These are phyloP conservation scores for Chlamydomonas sp. DNA, from an alignment of 139 green algal genomes.

Conservation along the genomic window DNA sequence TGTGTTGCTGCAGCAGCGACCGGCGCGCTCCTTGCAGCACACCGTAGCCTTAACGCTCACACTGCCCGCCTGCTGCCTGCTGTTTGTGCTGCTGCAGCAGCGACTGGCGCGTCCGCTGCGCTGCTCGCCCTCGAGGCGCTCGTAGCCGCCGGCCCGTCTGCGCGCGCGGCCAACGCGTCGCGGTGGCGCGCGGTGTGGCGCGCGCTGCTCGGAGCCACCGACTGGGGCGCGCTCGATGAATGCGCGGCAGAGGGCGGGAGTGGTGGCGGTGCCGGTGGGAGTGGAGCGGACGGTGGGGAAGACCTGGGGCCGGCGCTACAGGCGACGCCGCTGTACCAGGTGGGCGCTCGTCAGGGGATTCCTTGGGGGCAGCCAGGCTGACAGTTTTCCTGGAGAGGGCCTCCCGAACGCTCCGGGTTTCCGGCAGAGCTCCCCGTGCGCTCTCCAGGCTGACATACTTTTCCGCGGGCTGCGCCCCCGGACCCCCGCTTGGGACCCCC, in stretches of 20 bases:
- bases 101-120: slow-evolving; percentile 47
- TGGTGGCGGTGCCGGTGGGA: not conserved
- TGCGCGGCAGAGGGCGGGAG: not conserved
- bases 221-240: slow-evolving; percentile 13
- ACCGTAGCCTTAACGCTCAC: too few species aligned
- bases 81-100: too few species aligned
- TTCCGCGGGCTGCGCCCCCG: too few species aligned
- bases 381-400: too few species aligned
- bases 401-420: too few species aligned
- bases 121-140: slow-evolving; percentile 34
- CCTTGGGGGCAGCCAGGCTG: too few species aligned
- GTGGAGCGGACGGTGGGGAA: not conserved
- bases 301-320: not conserved
- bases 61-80: too few species aligned
- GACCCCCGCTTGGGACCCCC: too few species aligned
- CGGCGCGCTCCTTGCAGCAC: too few species aligned
- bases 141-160: slow-evolving; percentile 6
- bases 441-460: too few species aligned
- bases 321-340: slow-evolving; percentile 16
- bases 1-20: not conserved
- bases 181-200: slow-evolving; percentile 22
- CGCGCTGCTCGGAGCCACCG: slow-evolving; percentile 3
- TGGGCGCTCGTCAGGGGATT: too few species aligned
- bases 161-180: slow-evolving; percentile 13
- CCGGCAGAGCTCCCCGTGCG: too few species aligned